Conservation (phyloP, 2,329 filamentous ascomycete genomes). For the Aureobasidium musti region DNA sequence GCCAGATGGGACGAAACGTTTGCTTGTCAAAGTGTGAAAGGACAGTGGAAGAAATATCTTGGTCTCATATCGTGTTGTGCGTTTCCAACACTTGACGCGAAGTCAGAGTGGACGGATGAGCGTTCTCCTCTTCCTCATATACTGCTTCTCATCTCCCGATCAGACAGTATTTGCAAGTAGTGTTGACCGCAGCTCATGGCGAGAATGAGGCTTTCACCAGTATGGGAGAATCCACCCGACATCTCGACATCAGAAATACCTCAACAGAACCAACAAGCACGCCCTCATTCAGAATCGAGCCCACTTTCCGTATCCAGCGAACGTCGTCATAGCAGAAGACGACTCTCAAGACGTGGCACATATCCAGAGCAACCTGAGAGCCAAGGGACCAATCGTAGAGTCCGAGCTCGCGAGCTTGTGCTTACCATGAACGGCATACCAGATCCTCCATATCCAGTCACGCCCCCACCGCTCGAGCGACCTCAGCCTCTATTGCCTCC, state of each 20-base stretch:
- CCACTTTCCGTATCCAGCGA: no score
- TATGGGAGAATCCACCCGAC: slow-evolving; percentile 14
- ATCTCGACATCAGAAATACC: background rate
- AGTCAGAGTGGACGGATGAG: background rate
- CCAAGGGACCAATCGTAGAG: background rate
- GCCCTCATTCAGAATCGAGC: background rate
- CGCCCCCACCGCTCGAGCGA: slow-evolving; percentile 1
- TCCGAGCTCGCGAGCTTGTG: background rate
- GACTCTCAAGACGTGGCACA: slow-evolving; percentile 2
- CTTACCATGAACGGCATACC: background rate
- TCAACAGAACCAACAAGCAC: background rate
- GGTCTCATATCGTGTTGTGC: background rate
- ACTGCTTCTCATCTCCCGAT: background rate
- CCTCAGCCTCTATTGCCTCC: background rate
- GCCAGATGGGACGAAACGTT: background rate
- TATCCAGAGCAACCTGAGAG: background rate
- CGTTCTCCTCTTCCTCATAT: background rate
- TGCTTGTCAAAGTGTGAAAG: background rate
- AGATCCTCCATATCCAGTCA: slow-evolving; percentile 21
- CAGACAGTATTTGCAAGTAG: background rate
- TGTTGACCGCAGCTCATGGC: background rate
- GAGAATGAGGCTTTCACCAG: background rate
- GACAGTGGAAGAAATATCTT: background rate
- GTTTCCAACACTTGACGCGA: background rate
- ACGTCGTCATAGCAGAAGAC: background rate